Conservation (phyloP, 2,329 filamentous ascomycete species). For the Fusarium anthophilum region DNA sequence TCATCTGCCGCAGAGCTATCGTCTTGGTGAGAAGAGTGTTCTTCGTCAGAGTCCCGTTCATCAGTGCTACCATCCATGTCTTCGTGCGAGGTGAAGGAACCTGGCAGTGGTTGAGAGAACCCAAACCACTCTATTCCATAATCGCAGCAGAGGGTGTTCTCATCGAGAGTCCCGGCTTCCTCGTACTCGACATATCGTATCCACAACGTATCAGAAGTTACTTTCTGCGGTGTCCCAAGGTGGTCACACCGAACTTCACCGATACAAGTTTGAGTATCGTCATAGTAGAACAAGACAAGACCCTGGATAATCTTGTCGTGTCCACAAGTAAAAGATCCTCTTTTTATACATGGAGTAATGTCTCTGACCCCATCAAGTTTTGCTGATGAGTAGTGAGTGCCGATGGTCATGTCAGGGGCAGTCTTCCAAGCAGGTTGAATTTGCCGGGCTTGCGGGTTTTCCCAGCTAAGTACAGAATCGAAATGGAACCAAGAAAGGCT, state of each 20-base stretch:
- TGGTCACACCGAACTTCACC: neutral
- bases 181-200: too few species aligned
- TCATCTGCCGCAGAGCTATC: too few species aligned
- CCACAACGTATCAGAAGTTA: too few species aligned
- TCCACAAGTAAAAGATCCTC: accelerated
- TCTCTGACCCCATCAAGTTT: neutral
- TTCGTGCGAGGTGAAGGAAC: too few species aligned
- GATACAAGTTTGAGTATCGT: neutral
- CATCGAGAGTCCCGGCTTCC: too few species aligned
- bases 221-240: too few species aligned
- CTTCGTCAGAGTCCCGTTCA: too few species aligned
- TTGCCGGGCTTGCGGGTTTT: neutral
- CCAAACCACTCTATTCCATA: too few species aligned
- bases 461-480: neutral
- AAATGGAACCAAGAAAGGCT: neutral
- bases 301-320: neutral
- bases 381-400: neutral
- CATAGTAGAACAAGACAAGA: neutral
- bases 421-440: neutral
- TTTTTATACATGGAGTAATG: neutral
- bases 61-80: too few species aligned
- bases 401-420: neutral
- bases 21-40: too few species aligned
- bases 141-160: too few species aligned
- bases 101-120: too few species aligned